phyloP scores from a whole-genome alignment of 768 basidiomycete species.

The Scleroderma bovista region DNA sequence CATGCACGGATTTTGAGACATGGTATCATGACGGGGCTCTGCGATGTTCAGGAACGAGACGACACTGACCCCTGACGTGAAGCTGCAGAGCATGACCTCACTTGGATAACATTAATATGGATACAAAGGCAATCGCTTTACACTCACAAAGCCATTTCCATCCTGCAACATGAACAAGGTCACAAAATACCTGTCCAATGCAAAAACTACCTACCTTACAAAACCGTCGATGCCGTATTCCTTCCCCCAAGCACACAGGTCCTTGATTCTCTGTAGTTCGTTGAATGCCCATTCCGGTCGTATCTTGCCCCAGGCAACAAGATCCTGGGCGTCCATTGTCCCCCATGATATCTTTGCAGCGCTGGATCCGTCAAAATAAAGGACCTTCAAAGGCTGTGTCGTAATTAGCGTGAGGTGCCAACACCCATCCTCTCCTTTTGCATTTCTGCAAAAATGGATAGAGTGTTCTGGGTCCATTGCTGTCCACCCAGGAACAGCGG shows the following conservation, averaged over 20 bases:
- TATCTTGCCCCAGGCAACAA: background rate
- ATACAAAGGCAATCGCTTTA: background rate
- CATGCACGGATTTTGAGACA: background rate
- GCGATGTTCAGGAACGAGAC: background rate
- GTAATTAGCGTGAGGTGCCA: conserved; percentile 9
- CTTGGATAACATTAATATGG: background rate
- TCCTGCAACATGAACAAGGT: background rate
- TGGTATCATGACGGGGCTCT: background rate
- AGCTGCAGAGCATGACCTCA: background rate
- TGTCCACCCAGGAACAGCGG: conserved; percentile 28
- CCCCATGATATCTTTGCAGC: no score
- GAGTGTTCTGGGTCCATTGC: conserved; percentile 34
- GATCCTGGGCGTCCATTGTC: background rate
- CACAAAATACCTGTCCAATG: background rate
- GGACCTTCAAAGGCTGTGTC: conserved; percentile 34
- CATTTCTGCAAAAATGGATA: conserved; percentile 28
- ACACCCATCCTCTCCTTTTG: no score
- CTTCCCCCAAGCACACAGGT: background rate
- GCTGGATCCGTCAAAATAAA: conserved; percentile 52
- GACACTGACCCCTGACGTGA: background rate
- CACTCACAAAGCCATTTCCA: background rate
- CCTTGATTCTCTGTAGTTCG: background rate
- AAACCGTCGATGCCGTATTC: background rate
- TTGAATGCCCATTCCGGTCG: background rate
- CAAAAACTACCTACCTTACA: background rate